A percentile compares a stretch with the other conserved stretches of the same genome.
These are phyloP conservation scores for Fraxinus excelsior DNA, from an alignment of 257 asterid genomes.

Conservation along the genomic window DNA sequence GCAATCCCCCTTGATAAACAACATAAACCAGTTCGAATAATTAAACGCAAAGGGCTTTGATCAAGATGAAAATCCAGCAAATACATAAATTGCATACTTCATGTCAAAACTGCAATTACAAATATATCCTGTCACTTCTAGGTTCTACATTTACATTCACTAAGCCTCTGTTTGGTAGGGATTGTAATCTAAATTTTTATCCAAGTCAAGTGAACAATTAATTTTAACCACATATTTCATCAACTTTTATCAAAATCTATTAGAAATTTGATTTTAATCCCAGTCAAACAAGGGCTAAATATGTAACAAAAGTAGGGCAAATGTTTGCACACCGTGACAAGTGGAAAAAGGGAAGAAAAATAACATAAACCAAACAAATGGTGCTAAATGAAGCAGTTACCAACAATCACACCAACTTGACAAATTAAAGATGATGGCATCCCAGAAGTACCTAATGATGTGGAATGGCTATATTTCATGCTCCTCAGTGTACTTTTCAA, in stretches of 20 bases:
- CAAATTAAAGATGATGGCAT: background rate
- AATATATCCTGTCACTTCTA: background rate
- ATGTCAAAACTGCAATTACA: background rate
- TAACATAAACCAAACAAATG: background rate
- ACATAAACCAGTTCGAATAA: background rate
- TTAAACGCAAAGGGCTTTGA: background rate
- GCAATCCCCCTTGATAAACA: conserved; percentile 69
- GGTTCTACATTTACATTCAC: background rate
- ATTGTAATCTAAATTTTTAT: too few species aligned
- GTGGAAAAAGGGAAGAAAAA: background rate
- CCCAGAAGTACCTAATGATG: too few species aligned
- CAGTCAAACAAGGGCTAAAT: too few species aligned
- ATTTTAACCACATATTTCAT: too few species aligned
- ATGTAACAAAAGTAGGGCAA: background rate
- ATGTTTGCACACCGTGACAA: background rate
- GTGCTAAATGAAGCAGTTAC: background rate
- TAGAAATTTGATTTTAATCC: too few species aligned
- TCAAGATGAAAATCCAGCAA: background rate
- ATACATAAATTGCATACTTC: background rate
- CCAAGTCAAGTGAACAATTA: too few species aligned
- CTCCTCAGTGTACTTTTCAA: background rate
- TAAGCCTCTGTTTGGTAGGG: too few species aligned
- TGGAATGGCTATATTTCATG: too few species aligned
- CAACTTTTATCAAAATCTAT: too few species aligned
- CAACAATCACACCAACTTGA: background rate